Percentiles rank a stretch among this genome's conserved stretches.
phyloP scores from a whole-genome alignment of 305 asterid species.

The Rubia tinctorum region DNA sequence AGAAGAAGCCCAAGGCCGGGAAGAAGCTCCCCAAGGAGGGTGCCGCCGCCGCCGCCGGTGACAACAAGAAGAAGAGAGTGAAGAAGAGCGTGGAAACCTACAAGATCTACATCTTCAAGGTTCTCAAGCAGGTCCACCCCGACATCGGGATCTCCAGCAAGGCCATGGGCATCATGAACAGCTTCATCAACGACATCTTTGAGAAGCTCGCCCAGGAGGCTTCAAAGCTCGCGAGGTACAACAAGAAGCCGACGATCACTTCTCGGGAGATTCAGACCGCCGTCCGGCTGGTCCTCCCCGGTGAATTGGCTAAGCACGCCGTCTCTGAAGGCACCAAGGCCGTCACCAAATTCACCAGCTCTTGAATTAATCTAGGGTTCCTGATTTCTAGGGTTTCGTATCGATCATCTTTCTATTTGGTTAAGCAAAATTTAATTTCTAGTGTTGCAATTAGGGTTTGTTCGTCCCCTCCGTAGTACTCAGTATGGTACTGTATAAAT shows the following conservation, averaged over 20 bases:
- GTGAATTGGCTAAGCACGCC: conserved; percentile 77
- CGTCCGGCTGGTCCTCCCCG: conserved; percentile 65
- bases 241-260: conserved; percentile 75
- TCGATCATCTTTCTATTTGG: neutral
- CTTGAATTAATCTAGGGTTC: conserved; percentile 16
- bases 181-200: conserved; percentile 74
- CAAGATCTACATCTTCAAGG: conserved; percentile 90
- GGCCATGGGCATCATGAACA: conserved; percentile 83
- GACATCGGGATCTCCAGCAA: conserved; percentile 73
- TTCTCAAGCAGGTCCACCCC: conserved; percentile 64
- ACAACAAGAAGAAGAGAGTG: conserved; percentile 56
- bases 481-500: conserved; percentile 12
- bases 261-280: conserved; percentile 78
- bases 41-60: conserved; percentile 42
- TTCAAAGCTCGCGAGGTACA: conserved; percentile 55
- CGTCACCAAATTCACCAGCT: conserved; percentile 67
- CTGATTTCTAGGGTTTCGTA: conserved; percentile 1
- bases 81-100: conserved; percentile 60
- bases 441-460: conserved; percentile 21
- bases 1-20: conserved; percentile 60
- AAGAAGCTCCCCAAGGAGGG: conserved; percentile 58
- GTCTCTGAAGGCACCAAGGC: conserved; percentile 78
- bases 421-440: neutral
- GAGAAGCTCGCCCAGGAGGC: conserved; percentile 81
- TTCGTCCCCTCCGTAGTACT: neutral